These are phyloP conservation scores for Suillus cothurnatus DNA, from an alignment of 768 basidiomycete genomes.

Conservation along the genomic window DNA sequence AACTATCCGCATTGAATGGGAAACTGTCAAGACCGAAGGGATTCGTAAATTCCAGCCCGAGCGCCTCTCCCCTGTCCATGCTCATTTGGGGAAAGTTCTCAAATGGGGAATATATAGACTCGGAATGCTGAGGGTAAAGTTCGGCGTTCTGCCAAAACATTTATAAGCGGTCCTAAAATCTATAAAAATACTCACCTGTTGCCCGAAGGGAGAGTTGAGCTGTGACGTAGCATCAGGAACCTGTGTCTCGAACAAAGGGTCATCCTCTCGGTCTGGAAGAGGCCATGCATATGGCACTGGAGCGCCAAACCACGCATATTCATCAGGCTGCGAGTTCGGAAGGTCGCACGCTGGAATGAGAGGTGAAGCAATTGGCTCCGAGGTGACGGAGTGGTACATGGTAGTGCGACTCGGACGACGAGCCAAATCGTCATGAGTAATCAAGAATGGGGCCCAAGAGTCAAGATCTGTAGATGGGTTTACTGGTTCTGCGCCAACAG, in stretches of 20 bases:
- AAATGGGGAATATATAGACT: neutral
- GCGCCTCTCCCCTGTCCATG: neutral
- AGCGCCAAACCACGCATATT: neutral
- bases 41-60: neutral
- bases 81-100: neutral
- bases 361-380: slow-evolving; percentile 15
- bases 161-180: neutral
- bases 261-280: slow-evolving; percentile 5
- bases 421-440: slow-evolving; percentile 35
- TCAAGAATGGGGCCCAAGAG: slow-evolving; percentile 22
- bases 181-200: neutral
- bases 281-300: slow-evolving; percentile 4
- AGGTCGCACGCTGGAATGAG: slow-evolving; percentile 5
- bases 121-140: neutral
- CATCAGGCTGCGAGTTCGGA: neutral
- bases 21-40: neutral
- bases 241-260: slow-evolving; percentile 1
- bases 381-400: slow-evolving; percentile 37
- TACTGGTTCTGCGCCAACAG: slow-evolving; percentile 36
- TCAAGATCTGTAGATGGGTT: slow-evolving; percentile 14
- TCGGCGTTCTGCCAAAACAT: neutral
- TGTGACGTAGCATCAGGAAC: neutral
- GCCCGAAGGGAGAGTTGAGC: neutral
- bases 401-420: slow-evolving; percentile 34
- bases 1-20: neutral